Conservation (phyloP, 306 rosid genomes). For the Malus asiatica region DNA sequence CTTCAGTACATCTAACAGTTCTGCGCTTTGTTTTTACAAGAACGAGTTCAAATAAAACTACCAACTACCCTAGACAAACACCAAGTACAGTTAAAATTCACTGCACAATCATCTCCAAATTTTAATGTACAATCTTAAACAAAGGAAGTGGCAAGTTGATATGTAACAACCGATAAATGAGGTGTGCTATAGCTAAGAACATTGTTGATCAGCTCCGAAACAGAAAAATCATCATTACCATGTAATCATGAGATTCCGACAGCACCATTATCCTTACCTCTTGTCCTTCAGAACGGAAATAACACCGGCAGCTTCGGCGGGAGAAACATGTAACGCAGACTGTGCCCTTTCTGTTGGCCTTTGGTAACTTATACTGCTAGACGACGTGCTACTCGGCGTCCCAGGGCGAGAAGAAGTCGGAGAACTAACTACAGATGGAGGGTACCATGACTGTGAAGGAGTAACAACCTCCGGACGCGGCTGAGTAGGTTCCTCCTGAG, state of each 20-base stretch:
- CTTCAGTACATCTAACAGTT: background rate
- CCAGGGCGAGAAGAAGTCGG: slow-evolving; percentile 56
- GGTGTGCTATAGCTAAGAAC: background rate
- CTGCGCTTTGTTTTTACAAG: background rate
- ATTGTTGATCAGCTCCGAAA: background rate
- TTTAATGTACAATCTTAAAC: background rate
- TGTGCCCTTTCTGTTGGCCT: slow-evolving; percentile 39
- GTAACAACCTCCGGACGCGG: slow-evolving; percentile 43
- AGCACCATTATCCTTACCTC: slow-evolving; percentile 27
- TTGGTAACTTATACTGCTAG: slow-evolving; percentile 34
- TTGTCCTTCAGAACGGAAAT: slow-evolving; percentile 71
- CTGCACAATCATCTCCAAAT: background rate
- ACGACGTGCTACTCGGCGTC: slow-evolving; percentile 52
- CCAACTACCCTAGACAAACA: background rate
- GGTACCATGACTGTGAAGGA: slow-evolving; percentile 76
- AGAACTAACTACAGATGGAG: slow-evolving; percentile 55
- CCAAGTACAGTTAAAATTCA: background rate
- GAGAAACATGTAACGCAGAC: slow-evolving; percentile 53
- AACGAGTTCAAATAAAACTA: background rate
- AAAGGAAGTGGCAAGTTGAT: background rate
- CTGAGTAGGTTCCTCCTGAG: slow-evolving; percentile 67
- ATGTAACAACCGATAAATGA: background rate
- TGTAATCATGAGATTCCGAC: background rate
- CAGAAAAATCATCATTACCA: background rate
- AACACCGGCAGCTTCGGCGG: slow-evolving; percentile 75